These are phyloP conservation scores for Xylaria sp. DNA, from an alignment of 2,329 filamentous ascomycete species.

Conservation along the genomic window DNA sequence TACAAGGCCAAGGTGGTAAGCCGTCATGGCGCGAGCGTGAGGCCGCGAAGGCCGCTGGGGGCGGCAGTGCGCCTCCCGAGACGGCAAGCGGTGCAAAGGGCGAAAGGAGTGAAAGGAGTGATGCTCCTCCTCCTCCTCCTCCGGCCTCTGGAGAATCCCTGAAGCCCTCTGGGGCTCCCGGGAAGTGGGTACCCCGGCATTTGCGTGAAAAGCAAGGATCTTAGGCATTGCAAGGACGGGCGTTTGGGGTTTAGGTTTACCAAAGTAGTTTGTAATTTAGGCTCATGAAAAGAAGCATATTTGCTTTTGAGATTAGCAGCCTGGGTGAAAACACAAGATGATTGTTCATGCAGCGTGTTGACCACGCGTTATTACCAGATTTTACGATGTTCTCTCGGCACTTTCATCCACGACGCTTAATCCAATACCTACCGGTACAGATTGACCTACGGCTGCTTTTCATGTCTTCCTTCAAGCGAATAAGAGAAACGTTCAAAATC, in stretches of 20 bases:
- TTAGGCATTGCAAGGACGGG: conserved; percentile 47
- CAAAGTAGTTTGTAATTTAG: conserved; percentile 47
- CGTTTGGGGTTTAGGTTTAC: conserved; percentile 49
- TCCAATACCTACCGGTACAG: not conserved
- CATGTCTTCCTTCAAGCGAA: not conserved
- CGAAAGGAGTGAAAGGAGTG: not conserved
- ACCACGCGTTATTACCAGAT: not conserved
- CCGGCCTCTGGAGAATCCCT: conserved; percentile 57
- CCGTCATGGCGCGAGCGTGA: conserved; percentile 80
- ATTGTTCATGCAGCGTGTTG: conserved; percentile 14
- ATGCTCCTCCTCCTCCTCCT: conserved; percentile 4
- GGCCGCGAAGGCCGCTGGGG: conserved; percentile 58
- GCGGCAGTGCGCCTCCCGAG: conserved; percentile 29
- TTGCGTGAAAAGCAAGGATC: conserved; percentile 53
- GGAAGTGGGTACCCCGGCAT: conserved; percentile 69
- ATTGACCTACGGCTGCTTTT: not conserved
- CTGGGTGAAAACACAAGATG: conserved; percentile 27
- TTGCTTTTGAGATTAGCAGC: conserved; percentile 33
- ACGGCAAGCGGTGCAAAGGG: conserved; percentile 41
- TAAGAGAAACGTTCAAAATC: not conserved
- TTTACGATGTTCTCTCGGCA: not conserved
- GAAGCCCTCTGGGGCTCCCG: conserved; percentile 63
- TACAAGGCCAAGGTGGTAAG: conserved; percentile 70
- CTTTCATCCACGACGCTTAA: not conserved
- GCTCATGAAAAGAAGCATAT: conserved; percentile 42